Evolutionary conservation across 177 flowering plant species (phyloP), one percentile per base, ranked within the genome.

Genomic region (Telopea speciosissima): DNA sequence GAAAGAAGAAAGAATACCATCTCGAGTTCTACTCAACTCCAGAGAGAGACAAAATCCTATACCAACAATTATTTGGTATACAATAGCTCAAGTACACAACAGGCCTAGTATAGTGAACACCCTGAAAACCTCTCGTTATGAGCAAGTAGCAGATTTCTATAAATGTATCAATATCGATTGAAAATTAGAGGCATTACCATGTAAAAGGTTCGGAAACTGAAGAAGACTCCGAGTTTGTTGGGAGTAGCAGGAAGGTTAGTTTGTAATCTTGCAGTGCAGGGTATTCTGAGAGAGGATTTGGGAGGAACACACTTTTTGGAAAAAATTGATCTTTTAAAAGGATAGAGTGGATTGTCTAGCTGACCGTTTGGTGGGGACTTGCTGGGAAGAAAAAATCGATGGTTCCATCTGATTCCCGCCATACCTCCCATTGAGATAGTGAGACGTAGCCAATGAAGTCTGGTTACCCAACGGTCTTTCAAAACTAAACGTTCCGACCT

Each of bases 401-500:
- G 22, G 22, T n/a, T 70, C 36, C 23, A 40, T 42, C 56, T 70
- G 21, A 24, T 61, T 61, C 66, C 72, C 72, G 65, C 66, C 72
- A n/a, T 36, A 36, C 19, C 68, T 33, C 31, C 71, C 25, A 60
- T 49, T 40, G 61, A 26, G 25, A 24, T 24, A 24, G 26, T 44
- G 12, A n/a, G 42, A 16, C 13, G 14, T 26, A 11, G 22, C 11
- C 54, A 8, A 23, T 8, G 6, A n/a, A 45, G 62, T 5, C 58
- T 23, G 61, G 56, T 23, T 59, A 16, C 58, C 71, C 67, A 77
- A 77, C 79, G 52, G 66, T 63, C 69, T 63, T 73, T 71, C 76
- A 69, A 70, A 73, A 58, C 76, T 59, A 60, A 73, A 67, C 79
- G 40, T 62, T 73, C 79, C 23, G 24, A 73, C 74, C 76, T 22